These are phyloP conservation scores for Pleurotus sapidus DNA, from an alignment of 768 basidiomycete species.

Conservation along the genomic window DNA sequence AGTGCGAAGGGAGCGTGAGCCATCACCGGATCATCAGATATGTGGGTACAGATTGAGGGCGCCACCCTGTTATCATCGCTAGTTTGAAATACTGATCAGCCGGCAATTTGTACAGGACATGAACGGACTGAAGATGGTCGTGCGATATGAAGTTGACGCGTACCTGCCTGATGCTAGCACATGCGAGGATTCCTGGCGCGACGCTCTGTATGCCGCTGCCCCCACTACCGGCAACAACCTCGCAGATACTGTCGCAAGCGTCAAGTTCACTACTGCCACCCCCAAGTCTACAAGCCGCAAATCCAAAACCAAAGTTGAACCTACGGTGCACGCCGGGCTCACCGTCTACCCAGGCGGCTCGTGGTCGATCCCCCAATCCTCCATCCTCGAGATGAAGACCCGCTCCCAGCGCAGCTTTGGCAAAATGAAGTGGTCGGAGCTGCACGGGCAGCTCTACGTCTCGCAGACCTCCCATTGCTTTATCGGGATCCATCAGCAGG, in stretches of 20 bases:
- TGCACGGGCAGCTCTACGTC: conserved; percentile 65
- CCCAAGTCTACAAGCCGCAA: conserved; percentile 12
- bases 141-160: conserved; percentile 60
- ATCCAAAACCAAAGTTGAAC: neutral
- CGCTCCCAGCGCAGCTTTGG: conserved; percentile 28
- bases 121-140: conserved; percentile 52
- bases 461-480: conserved; percentile 65
- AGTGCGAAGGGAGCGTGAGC: conserved; percentile 48
- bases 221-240: conserved; percentile 32
- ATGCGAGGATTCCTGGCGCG: conserved; percentile 15
- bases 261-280: conserved; percentile 23
- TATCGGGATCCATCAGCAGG: conserved; percentile 54
- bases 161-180: conserved; percentile 27
- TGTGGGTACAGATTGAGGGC: conserved; percentile 34
- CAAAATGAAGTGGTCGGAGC: conserved; percentile 53
- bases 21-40: conserved; percentile 66
- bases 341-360: conserved; percentile 21
- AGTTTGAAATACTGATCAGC: neutral
- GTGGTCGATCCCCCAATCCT: conserved; percentile 36
- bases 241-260: conserved; percentile 24
- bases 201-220: neutral
- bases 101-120: conserved; percentile 40
- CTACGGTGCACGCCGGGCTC: conserved; percentile 2
- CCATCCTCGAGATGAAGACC: conserved; percentile 46
- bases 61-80: neutral